Conservation (phyloP, 2,329 filamentous ascomycete species). For the Cercospora brassicicola region DNA sequence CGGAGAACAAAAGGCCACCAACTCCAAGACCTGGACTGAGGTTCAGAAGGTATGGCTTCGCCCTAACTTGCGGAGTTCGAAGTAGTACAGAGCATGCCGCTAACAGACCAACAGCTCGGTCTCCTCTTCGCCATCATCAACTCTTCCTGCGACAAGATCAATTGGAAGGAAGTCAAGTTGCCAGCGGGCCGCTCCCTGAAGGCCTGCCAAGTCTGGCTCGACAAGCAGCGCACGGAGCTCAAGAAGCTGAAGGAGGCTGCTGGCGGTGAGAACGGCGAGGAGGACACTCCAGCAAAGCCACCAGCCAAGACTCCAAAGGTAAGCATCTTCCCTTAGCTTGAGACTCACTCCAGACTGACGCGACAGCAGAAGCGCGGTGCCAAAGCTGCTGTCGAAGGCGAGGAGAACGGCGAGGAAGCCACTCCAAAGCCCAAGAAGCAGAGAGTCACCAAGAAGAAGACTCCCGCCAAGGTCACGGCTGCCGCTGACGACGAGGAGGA, state of each 20-base stretch:
- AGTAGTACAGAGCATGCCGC: background rate
- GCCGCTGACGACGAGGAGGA: slow-evolving; percentile 14
- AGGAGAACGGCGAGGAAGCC: slow-evolving; percentile 22
- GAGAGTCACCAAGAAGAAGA: slow-evolving; percentile 23
- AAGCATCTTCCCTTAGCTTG: background rate
- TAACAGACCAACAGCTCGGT: slow-evolving; percentile 21
- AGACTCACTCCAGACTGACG: slow-evolving; percentile 3
- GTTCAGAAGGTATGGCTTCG: slow-evolving; percentile 32
- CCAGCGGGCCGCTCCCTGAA: slow-evolving; percentile 38
- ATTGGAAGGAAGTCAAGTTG: slow-evolving; percentile 34
- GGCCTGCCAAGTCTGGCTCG: slow-evolving; percentile 34
- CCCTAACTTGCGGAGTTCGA: background rate
- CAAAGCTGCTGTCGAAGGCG: slow-evolving; percentile 22
- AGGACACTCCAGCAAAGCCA: slow-evolving; percentile 19
- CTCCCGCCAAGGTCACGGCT: slow-evolving; percentile 17
- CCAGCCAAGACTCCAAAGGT: slow-evolving; percentile 19
- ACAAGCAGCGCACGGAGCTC: slow-evolving; percentile 37
- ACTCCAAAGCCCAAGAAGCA: slow-evolving; percentile 23
- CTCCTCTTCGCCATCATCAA: slow-evolving; percentile 36
- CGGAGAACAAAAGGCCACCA: slow-evolving; percentile 14
- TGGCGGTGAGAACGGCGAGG: slow-evolving; percentile 13
- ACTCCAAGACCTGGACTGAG: slow-evolving; percentile 38
- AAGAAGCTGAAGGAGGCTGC: slow-evolving; percentile 25
- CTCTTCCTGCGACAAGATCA: slow-evolving; percentile 28
- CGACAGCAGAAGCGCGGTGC: slow-evolving; percentile 28